These are phyloP conservation scores for Penicillium antarcticum DNA, from an alignment of 495 filamentous ascomycete genomes.

Conservation along the genomic window DNA sequence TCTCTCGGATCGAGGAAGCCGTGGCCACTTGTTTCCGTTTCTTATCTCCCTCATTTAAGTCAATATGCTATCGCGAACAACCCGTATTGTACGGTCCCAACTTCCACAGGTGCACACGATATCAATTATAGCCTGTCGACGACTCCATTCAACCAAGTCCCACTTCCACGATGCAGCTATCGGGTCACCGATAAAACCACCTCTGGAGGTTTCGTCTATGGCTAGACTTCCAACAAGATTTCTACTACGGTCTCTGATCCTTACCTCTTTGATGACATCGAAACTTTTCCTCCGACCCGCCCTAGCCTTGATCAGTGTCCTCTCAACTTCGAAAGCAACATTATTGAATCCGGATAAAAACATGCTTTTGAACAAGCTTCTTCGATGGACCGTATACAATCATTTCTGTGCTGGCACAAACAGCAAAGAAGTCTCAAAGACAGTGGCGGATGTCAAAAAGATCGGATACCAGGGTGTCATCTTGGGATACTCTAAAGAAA, in stretches of 20 bases:
- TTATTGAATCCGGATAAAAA: conserved; percentile 59
- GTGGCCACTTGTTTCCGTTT: background rate
- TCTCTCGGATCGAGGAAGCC: too few species aligned
- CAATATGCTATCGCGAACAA: conserved; percentile 12
- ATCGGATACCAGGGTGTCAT: conserved; percentile 80
- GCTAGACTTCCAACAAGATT: conserved; percentile 64
- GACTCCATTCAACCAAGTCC: conserved; percentile 18
- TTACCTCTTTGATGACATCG: conserved; percentile 74
- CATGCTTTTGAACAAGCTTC: conserved; percentile 49
- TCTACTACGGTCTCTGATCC: conserved; percentile 68
- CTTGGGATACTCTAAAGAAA: conserved; percentile 73
- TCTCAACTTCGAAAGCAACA: conserved; percentile 60
- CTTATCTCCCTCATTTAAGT: background rate
- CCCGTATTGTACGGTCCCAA: background rate
- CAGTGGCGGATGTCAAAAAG: conserved; percentile 55
- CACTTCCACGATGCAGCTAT: conserved; percentile 14
- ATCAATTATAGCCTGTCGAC: background rate
- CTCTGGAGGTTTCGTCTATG: conserved; percentile 45
- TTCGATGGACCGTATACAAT: conserved; percentile 77
- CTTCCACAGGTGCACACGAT: background rate
- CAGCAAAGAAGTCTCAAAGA: conserved; percentile 55
- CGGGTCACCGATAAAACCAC: background rate
- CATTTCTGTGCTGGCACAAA: conserved; percentile 84
- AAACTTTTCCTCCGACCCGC: conserved; percentile 64
- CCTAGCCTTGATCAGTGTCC: conserved; percentile 55